Evolutionary conservation across 179 eudicot species (phyloP), one percentile per base, ranked within the genome.

Genomic region (Silene coronaria): DNA sequence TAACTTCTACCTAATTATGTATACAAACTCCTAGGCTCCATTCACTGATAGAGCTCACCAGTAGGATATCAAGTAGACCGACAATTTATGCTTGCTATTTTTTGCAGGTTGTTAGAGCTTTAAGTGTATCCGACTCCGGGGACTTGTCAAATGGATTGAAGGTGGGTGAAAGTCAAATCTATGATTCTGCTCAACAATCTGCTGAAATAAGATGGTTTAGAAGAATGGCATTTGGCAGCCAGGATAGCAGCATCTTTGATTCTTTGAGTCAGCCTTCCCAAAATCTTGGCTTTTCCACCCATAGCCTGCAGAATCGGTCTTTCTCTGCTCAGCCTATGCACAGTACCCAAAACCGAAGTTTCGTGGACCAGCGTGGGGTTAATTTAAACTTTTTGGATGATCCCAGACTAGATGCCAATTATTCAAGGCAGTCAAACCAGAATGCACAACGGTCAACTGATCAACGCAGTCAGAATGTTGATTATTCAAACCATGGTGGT

Each of bases 201-300:
- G 91, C 91, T 68, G 93, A 92, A 78, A 85, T 95, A 24, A 79
- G 93, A 83, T 81, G 86, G 85, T 92, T 95, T 73, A 80, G 79
- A 77, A 88, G 85, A 78, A 91, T 95, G 92, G 99, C 97, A 24
- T 92, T 92, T 81, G 94, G 89, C 67, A 88, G 84, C 80, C 94
- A 90, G 70, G 81, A 89, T 75, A 85, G 68, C 63, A 85, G 68
- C 63, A 88, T 87, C 78, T 82, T 90, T 58, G 96, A 84, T 77
- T 87, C 81, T 72, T 85, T 86, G 75, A 84, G 82, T 74, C 86
- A 89, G 75, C 75, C 80, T 73, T 65, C 84, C 72, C 72, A 70
- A 27, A 79, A 77, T 67, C 60, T 28, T 11, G 76, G 78, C 16
- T 62, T 67, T 69, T 76, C 82, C 0, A 11, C 58, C 26, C 76